Evolutionary conservation across 768 basidiomycete species (phyloP).

Genomic region (Tricholoma saponaceum): DNA sequence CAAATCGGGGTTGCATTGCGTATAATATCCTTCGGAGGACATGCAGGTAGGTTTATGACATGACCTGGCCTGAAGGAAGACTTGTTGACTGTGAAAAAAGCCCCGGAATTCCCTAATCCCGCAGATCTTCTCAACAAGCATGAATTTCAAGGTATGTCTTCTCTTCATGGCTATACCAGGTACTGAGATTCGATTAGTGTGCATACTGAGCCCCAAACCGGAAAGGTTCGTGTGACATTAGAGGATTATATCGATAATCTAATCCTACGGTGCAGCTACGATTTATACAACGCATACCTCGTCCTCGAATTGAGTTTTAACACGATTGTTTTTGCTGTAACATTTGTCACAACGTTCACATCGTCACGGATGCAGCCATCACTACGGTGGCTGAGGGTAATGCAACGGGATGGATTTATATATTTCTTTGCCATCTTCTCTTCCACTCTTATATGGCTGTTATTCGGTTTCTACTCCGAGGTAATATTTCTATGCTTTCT

Average conservation of each 20-base stretch:
- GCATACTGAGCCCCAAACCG: not conserved
- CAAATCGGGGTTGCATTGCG: not conserved
- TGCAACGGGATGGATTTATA: conserved; percentile 15
- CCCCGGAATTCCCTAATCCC: not conserved
- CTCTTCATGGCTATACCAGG: not conserved
- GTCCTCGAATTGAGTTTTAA: conserved; percentile 15
- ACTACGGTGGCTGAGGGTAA: conserved; percentile 12
- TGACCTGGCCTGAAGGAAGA: not conserved
- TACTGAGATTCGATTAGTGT: not conserved
- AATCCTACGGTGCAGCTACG: not conserved
- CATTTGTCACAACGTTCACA: conserved; percentile 9
- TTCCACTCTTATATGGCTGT: conserved; percentile 15
- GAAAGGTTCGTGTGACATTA: not conserved
- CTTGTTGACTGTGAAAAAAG: not conserved
- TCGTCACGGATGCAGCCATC: conserved; percentile 8
- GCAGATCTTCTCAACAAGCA: not conserved
- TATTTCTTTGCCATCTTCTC: conserved; percentile 20
- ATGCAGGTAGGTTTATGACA: not conserved
- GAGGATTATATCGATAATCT: not conserved
- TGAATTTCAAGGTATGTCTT: not conserved
- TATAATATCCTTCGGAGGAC: not conserved
- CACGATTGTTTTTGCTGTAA: conserved; percentile 12
- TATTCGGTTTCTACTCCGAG: not conserved
- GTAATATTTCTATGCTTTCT: not conserved
- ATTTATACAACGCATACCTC: conserved; percentile 8